Conservation (phyloP, 2,329 filamentous ascomycete species). For the Trichoderma afroharzianum region DNA sequence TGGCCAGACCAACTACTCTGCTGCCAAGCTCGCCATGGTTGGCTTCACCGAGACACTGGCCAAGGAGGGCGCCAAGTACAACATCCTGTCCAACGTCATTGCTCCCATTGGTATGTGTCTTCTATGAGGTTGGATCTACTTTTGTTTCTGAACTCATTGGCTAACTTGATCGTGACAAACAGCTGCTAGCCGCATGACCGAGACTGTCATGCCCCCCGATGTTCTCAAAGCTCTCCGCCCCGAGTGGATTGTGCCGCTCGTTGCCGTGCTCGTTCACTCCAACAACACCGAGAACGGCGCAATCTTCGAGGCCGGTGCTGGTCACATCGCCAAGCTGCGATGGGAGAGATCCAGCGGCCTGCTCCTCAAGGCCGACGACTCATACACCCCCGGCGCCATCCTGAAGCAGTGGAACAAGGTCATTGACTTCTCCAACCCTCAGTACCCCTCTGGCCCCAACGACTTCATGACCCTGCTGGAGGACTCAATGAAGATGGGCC, state of each 20-base stretch:
- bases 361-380: slow-evolving; percentile 82
- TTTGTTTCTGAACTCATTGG: neutral
- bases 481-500: slow-evolving; percentile 72
- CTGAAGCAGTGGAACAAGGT: slow-evolving; percentile 87
- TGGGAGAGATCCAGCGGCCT: slow-evolving; percentile 93
- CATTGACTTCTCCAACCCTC: slow-evolving; percentile 74
- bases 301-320: slow-evolving; percentile 92
- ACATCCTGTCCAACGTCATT: slow-evolving; percentile 93
- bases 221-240: slow-evolving; percentile 81
- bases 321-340: slow-evolving; percentile 85
- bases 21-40: slow-evolving; percentile 91
- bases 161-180: neutral
- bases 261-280: slow-evolving; percentile 82
- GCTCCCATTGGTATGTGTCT: slow-evolving; percentile 65
- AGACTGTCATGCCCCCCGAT: slow-evolving; percentile 94
- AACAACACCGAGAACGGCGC: slow-evolving; percentile 83
- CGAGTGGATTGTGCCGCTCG: slow-evolving; percentile 91
- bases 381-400: slow-evolving; percentile 82
- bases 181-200: slow-evolving; percentile 92
- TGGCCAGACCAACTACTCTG: slow-evolving; percentile 94
- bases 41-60: slow-evolving; percentile 97
- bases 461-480: slow-evolving; percentile 87
- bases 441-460: slow-evolving; percentile 78
- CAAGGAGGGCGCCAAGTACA: slow-evolving; percentile 97
- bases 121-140: neutral